phyloP scores from a whole-genome alignment of 2,329 filamentous ascomycete genomes.

The Cordyceps sp. region DNA sequence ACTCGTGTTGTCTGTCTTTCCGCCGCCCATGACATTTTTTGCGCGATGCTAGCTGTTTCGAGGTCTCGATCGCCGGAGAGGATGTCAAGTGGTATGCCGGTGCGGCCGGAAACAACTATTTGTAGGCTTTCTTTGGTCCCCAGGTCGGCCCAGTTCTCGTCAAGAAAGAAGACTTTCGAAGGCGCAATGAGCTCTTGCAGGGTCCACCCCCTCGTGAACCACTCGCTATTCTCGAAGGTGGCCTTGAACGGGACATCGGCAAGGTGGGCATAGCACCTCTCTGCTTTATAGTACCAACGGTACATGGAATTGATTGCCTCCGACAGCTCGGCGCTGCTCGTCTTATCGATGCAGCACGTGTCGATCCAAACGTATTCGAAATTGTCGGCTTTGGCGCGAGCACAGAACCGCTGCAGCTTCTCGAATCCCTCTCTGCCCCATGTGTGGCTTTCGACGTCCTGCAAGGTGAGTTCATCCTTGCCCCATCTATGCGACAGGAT shows the following conservation, averaged over 20 bases:
- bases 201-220: constrained; percentile 10
- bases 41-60: not conserved
- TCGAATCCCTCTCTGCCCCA: not conserved
- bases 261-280: constrained; percentile 10
- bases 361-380: constrained; percentile 12
- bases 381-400: not conserved
- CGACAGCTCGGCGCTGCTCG: constrained; percentile 11
- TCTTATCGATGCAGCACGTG: constrained; percentile 12
- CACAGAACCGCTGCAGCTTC: not conserved
- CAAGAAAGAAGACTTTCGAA: constrained; percentile 7
- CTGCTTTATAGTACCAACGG: constrained; percentile 9
- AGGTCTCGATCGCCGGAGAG: not conserved
- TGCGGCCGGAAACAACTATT: not conserved
- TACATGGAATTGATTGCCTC: constrained; percentile 13
- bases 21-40: not conserved
- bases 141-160: not conserved
- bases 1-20: not conserved
- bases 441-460: not conserved
- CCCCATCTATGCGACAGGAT: not conserved
- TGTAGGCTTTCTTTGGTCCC: not conserved
- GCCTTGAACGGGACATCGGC: not conserved
- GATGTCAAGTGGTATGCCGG: not conserved
- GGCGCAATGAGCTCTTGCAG: constrained; percentile 15
- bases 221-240: not conserved
- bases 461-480: constrained; percentile 1